phyloP scores from a whole-genome alignment of 768 basidiomycete genomes.

The Lentinula guzmanii region DNA sequence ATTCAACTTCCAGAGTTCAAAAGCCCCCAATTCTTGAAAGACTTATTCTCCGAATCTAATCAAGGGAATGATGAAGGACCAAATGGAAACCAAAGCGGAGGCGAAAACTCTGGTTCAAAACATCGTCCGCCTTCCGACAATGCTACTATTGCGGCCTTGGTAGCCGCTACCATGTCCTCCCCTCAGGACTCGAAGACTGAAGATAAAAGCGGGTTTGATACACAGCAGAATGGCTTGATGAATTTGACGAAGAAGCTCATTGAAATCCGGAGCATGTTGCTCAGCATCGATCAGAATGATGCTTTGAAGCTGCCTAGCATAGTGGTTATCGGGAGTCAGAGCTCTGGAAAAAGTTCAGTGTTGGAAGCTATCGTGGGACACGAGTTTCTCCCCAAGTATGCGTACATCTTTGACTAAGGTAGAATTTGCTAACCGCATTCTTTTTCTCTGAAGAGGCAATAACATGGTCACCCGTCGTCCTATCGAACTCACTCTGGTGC shows the following conservation, averaged over 20 bases:
- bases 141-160: constrained; percentile 64
- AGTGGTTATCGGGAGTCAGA: constrained; percentile 97
- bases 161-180: constrained; percentile 75
- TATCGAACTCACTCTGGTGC: constrained; percentile 94
- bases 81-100: constrained; percentile 21
- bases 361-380: constrained; percentile 96
- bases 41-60: constrained; percentile 29
- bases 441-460: constrained; percentile 61
- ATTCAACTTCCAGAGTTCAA: constrained; percentile 52
- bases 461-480: constrained; percentile 99
- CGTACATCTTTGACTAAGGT: constrained; percentile 10
- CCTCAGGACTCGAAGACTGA: constrained; percentile 52
- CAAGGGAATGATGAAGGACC: constrained; percentile 23
- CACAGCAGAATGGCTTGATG: constrained; percentile 79
- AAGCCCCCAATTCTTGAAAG: constrained; percentile 65
- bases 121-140: constrained; percentile 51
- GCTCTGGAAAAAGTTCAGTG: constrained; percentile 97
- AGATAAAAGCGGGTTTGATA: constrained; percentile 28
- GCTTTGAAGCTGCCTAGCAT: constrained; percentile 93
- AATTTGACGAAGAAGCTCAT: constrained; percentile 92
- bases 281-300: constrained; percentile 95
- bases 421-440: constrained; percentile 1
- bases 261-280: constrained; percentile 90
- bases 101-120: constrained; percentile 27
- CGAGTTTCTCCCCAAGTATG: constrained; percentile 96